phyloP scores from a whole-genome alignment of 345 rosid genomes.

The Moricandia moricandioides region DNA sequence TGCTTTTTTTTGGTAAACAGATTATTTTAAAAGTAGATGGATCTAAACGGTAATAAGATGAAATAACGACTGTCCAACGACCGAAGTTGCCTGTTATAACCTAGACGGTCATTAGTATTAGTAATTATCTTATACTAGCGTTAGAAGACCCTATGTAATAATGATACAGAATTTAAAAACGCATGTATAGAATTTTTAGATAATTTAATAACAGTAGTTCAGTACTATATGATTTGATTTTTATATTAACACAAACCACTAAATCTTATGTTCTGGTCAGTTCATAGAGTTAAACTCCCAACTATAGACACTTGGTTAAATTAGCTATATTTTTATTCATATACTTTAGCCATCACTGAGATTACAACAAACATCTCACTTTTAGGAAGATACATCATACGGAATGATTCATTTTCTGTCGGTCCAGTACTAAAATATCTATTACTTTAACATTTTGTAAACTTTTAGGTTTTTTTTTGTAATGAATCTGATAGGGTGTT shows the following conservation, averaged over 20 bases:
- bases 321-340: neutral
- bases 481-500: neutral
- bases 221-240: too few species aligned
- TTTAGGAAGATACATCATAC: neutral
- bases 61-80: conserved; percentile 23
- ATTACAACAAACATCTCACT: neutral
- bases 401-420: conserved; percentile 21
- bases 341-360: neutral
- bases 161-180: too few species aligned
- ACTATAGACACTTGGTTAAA: neutral
- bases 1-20: too few species aligned
- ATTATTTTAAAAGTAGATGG: neutral
- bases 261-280: too few species aligned
- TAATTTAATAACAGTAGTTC: too few species aligned
- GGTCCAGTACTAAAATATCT: conserved; percentile 15
- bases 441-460: neutral
- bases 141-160: neutral
- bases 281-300: neutral
- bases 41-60: neutral
- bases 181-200: too few species aligned
- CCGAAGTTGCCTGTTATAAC: conserved; percentile 23
- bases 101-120: neutral
- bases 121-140: neutral
- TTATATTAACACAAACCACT: too few species aligned
- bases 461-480: neutral